phyloP scores from a whole-genome alignment of 75 land plant species.

The Gnetum montanum region DNA sequence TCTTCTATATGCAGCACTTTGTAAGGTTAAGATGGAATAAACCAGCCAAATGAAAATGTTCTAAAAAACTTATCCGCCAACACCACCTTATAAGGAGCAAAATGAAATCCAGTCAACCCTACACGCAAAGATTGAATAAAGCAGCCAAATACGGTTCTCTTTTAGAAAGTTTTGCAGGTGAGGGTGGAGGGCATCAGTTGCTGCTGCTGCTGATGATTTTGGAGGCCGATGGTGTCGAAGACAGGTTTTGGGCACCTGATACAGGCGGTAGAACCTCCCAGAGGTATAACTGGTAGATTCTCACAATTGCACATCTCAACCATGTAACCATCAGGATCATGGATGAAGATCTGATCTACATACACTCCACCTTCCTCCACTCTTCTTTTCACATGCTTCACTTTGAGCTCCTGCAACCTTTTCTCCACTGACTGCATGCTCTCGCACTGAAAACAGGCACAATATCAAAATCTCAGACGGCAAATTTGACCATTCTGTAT shows the following conservation, averaged over 20 bases:
- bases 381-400: constrained; percentile 7
- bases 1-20: no score
- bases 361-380: constrained; percentile 17
- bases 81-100: no score
- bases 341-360: constrained; percentile 25
- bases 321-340: constrained; percentile 34
- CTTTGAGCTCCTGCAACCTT: constrained; percentile 9
- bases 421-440: constrained; percentile 5
- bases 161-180: no score
- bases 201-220: background rate
- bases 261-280: background rate
- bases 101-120: no score
- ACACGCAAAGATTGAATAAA: no score
- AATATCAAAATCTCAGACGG: background rate
- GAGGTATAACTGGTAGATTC: constrained; percentile 14
- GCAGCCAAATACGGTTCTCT: no score
- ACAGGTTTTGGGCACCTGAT: no score
- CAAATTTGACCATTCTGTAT: background rate
- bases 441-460: background rate
- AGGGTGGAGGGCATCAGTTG: background rate
- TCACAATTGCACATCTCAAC: constrained; percentile 28
- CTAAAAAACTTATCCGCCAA: no score
- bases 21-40: no score
- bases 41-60: no score
- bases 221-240: no score